Base-by-base conservation (phyloP, 352 stramenopile species). In the Phytophthora tentaculata region DNA sequence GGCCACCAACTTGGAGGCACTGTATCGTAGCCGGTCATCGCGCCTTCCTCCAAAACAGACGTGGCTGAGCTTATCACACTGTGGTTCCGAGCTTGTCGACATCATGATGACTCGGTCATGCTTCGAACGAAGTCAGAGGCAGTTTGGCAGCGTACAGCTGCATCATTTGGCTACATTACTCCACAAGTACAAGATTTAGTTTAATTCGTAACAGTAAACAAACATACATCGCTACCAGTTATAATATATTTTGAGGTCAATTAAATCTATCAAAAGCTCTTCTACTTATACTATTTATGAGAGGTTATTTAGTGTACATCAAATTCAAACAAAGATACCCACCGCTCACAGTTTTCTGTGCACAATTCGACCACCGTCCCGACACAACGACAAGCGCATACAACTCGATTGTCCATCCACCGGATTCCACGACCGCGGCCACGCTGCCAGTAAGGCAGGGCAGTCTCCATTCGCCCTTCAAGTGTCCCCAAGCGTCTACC, bases 11-110 rank as follows among this genome's bases (percentile, higher is more conserved):
- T n/a, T n/a, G n/a, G n/a, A n/a, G n/a, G n/a, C n/a, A n/a, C n/a
- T n/a, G n/a, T n/a, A n/a, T n/a, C n/a, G n/a, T n/a, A n/a, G n/a
- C n/a, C n/a, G n/a, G n/a, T n/a, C n/a, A n/a, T n/a, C n/a, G n/a
- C n/a, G 29, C 26, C 17, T 50, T 64, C 32, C 48, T n/a, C 16
- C 17, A n/a, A 51, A 65, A 65, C 57, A 65, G 57, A 45, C 35
- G 57, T 51, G 37, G 28, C 28, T 32, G 28, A n/a, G n/a, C n/a
- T n/a, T n/a, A n/a, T n/a, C 4, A 28, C 45, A 64, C 45, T 13
- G 45, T 44, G n/a, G 26, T 14, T 26, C 41, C 23, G 20, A 29
- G 41, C 55, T 54, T 54, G 55, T 43, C 52, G 43, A 53, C 56
- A 48, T 19, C 19, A 19, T 48, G 56, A 55, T 62, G 56, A 20